phyloP scores from a whole-genome alignment of 2,329 filamentous ascomycete species.

The Pestalotiopsis sp. region DNA sequence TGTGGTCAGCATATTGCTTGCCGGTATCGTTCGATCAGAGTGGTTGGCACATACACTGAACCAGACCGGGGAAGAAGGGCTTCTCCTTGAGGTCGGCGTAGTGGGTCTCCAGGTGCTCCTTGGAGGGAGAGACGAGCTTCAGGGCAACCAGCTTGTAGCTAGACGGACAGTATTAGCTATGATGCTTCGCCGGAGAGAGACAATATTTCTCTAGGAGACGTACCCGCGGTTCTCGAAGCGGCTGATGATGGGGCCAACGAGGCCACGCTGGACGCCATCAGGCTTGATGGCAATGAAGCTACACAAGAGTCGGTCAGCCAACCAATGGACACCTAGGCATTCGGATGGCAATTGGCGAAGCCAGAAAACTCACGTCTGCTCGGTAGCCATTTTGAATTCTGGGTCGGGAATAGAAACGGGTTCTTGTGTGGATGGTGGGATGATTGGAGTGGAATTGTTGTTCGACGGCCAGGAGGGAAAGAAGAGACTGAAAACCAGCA shows the following conservation, averaged over 20 bases:
- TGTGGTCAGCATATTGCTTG: conserved; percentile 5
- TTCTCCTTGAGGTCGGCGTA: conserved; percentile 88
- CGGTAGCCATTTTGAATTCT: conserved; percentile 31
- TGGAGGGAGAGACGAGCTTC: conserved; percentile 87
- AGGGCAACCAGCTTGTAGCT: conserved; percentile 98
- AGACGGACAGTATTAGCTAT: not conserved
- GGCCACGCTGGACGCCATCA: conserved; percentile 97
- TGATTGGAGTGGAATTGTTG: conserved; percentile 22
- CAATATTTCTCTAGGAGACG: conserved; percentile 28
- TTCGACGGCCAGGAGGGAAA: conserved; percentile 30
- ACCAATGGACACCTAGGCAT: not conserved
- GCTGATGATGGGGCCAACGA: conserved; percentile 95
- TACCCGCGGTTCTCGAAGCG: conserved; percentile 97
- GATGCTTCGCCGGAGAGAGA: not conserved
- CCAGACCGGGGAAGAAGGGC: conserved; percentile 95
- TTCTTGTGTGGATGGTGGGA: conserved; percentile 16
- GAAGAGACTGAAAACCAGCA: conserved; percentile 31
- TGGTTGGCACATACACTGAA: conserved; percentile 70
- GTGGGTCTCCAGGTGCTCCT: conserved; percentile 98
- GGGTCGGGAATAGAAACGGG: conserved; percentile 17
- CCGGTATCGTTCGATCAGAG: not conserved
- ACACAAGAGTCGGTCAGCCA: conserved; percentile 14
- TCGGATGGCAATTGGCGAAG: not conserved
- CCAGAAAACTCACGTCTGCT: conserved; percentile 31
- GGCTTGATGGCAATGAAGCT: conserved; percentile 99